phyloP scores from a whole-genome alignment of 129 eudicot genomes.

The Flaveria ramosissima region DNA sequence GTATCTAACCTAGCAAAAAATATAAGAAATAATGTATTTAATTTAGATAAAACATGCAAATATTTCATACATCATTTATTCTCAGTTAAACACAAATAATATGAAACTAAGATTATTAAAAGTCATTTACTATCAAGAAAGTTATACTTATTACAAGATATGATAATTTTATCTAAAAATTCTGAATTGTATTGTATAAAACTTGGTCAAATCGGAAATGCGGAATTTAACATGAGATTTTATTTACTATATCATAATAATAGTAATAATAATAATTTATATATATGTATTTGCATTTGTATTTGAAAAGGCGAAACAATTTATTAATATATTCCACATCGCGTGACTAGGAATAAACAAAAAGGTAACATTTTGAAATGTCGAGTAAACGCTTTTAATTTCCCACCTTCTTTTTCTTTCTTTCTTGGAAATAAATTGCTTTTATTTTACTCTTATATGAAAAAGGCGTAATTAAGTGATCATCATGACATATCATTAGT shows the following conservation, averaged over 20 bases:
- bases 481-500: constrained; percentile 37
- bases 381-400: constrained; percentile 21
- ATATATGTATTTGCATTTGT: background rate
- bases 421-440: constrained; percentile 34
- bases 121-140: too few species aligned
- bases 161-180: too few species aligned
- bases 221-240: too few species aligned
- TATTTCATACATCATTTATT: background rate
- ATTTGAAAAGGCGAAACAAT: background rate
- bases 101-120: background rate
- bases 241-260: too few species aligned
- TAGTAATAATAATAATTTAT: too few species aligned
- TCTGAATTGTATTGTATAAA: too few species aligned
- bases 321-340: constrained; percentile 2
- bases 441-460: constrained; percentile 29
- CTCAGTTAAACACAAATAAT: background rate
- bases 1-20: too few species aligned
- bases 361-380: constrained; percentile 29
- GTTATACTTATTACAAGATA: too few species aligned
- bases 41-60: too few species aligned
- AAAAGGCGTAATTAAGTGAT: constrained; percentile 38
- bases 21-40: too few species aligned
- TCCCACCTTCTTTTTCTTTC: background rate
- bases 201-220: too few species aligned
- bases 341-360: constrained; percentile 6